Base-by-base conservation (phyloP, 805 yeast genomes). In the Alloascoidea hylecoeti region DNA sequence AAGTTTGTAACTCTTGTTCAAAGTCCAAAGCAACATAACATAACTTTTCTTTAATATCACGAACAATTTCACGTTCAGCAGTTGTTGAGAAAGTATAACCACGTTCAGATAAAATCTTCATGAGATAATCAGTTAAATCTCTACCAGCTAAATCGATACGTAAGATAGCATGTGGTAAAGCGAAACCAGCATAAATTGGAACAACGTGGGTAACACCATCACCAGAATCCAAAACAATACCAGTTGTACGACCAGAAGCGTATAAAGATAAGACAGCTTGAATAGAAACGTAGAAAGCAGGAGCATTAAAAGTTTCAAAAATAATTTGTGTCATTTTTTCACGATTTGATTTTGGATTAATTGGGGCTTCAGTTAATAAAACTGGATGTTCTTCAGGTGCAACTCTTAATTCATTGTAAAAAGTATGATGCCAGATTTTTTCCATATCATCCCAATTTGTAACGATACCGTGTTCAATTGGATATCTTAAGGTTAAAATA, bases 381-480 rank as follows among this genome's bases (percentile, higher is more conserved):
- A 89, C 95, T 64, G 97, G 96, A 77, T 92, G 98, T 72, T 92
- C 98, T 71, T 92, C 98, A 68, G 97, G 97, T 44, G 96, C 96
- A 64, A 92, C 96, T 74, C 97, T 85, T 70, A 92, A 81, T 73
- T 92, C 98, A 72, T 92, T 92, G 89, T 88, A 89, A 78, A 92
- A 92, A 56, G 97, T 92, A 78, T 92, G 98, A 70, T 92, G 97
- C 98, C 98, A 92, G 76, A 92, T 92, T 73, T 89, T 89, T 75
- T 92, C 98, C 98, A 92, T 92, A 64, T 92, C 98, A 65, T 89
- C 96, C 98, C 98, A 92, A 86, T 92, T 86, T 70, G 95, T 89
- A 50, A 92, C 97, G 55, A 92, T 86, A 83, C 98, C 98, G 76
- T 92, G 98, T 75, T 92, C 97, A 63, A 89, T 92, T 63, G 98